These are phyloP conservation scores for Lipomyces sp. DNA, from an alignment of 805 yeast species.

Conservation along the genomic window DNA sequence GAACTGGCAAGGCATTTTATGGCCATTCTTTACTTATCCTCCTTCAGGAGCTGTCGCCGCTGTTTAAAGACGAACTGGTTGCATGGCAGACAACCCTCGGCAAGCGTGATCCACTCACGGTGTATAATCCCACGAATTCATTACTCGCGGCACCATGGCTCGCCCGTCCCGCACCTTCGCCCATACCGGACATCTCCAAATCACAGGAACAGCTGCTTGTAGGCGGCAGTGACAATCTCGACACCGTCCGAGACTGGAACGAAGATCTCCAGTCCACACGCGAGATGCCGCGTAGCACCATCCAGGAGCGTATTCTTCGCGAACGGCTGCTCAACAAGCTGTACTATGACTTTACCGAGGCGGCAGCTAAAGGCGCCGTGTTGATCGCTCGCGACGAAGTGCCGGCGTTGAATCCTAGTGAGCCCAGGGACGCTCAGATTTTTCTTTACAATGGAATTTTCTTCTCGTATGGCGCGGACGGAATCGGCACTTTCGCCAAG, in stretches of 20 bases:
- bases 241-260: conserved; percentile 76
- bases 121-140: conserved; percentile 62
- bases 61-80: conserved; percentile 58
- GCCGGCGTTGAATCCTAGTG: conserved; percentile 79
- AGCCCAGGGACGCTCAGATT: conserved; percentile 63
- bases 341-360: conserved; percentile 73
- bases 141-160: conserved; percentile 80
- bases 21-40: conserved; percentile 63
- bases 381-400: conserved; percentile 75
- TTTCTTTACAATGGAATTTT: conserved; percentile 83
- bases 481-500: conserved; percentile 64
- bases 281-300: conserved; percentile 62
- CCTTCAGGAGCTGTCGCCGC: conserved; percentile 67
- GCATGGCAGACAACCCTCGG: conserved; percentile 53
- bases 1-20: conserved; percentile 6
- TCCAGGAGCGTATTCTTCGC: conserved; percentile 71
- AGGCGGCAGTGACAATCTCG: conserved; percentile 66
- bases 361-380: conserved; percentile 80
- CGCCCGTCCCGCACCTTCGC: conserved; percentile 45
- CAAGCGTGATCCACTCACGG: conserved; percentile 43
- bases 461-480: conserved; percentile 77
- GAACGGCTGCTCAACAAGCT: conserved; percentile 76
- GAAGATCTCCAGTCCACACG: conserved; percentile 84
- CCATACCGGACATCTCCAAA: conserved; percentile 61
- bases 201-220: conserved; percentile 59